A percentile compares a stretch with the other conserved stretches of the same genome.
Evolutionary conservation across 2,329 filamentous ascomycete species (phyloP).

Genomic region (Akanthomyces uredinophilus): DNA sequence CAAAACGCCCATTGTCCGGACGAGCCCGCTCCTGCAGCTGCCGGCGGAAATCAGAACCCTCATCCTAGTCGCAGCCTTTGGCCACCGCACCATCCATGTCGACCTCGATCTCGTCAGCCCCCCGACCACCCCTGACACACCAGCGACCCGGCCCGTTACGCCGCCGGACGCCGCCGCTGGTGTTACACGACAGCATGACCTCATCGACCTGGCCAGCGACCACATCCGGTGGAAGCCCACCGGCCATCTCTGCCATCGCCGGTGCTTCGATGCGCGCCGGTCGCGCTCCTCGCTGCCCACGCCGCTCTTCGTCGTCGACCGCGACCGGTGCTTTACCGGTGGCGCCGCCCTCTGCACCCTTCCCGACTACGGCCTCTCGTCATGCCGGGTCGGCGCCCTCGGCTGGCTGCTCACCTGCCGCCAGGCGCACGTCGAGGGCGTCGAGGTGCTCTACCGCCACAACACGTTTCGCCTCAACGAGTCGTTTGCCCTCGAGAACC

Average conservation of each 20-base stretch:
- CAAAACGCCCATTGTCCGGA: not conserved
- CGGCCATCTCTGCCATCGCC: constrained; percentile 3
- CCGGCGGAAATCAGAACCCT: constrained; percentile 1
- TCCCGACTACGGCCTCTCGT: not conserved
- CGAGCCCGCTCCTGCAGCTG: not conserved
- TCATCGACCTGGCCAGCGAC: not conserved
- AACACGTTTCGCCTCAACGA: constrained; percentile 11
- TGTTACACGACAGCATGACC: not conserved
- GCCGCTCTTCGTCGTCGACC: constrained; percentile 9
- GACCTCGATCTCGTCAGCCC: not conserved
- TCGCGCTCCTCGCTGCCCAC: not conserved
- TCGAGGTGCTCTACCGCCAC: constrained; percentile 6
- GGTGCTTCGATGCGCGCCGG: not conserved
- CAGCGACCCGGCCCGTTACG: not conserved
- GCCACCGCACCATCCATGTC: constrained; percentile 6
- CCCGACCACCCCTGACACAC: not conserved
- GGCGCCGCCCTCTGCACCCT: not conserved
- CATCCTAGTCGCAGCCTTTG: constrained; percentile 10
- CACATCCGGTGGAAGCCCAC: not conserved
- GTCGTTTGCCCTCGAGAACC: constrained; percentile 9
- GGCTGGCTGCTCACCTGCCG: constrained; percentile 12
- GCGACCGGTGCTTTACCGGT: constrained; percentile 4
- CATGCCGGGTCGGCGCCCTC: not conserved
- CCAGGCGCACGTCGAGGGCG: constrained; percentile 6
- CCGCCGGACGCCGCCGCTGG: not conserved